These are phyloP conservation scores for Pichia inconspicua DNA, from an alignment of 1,139 yeast genomes.

Conservation along the genomic window DNA sequence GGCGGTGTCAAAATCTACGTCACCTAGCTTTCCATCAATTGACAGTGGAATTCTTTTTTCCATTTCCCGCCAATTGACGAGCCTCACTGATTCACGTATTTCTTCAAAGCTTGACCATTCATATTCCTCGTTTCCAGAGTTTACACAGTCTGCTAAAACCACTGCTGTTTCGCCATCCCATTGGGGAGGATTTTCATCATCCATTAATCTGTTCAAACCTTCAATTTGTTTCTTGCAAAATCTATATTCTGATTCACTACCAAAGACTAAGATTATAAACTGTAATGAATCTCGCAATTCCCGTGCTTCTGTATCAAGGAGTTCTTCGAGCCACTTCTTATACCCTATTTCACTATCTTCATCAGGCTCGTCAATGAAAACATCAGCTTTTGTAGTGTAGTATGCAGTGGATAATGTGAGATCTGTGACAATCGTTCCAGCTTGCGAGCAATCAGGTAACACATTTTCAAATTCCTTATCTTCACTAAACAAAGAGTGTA, in stretches of 20 bases:
- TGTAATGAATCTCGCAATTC: constrained; percentile 31
- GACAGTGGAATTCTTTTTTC: background rate
- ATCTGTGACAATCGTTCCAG: constrained; percentile 17
- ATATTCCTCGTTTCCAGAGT: background rate
- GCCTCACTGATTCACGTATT: background rate
- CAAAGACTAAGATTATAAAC: background rate
- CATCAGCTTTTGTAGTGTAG: constrained; percentile 29
- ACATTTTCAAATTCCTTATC: background rate
- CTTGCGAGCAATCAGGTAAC: background rate
- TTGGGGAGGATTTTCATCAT: background rate
- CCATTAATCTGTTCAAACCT: background rate
- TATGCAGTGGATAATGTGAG: constrained; percentile 31
- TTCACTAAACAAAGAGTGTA: background rate
- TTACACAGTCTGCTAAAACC: background rate
- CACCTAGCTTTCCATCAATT: background rate
- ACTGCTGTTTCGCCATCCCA: background rate
- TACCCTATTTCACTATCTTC: constrained; percentile 7
- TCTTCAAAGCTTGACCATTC: background rate
- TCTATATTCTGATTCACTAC: background rate
- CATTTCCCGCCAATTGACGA: background rate
- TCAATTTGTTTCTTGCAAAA: background rate
- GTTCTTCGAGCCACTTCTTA: constrained; percentile 31
- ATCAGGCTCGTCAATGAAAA: constrained; percentile 38
- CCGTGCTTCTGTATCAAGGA: constrained; percentile 29
- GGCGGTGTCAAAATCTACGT: background rate